These are phyloP conservation scores for Salmacisia buchloeana DNA, from an alignment of 1,284 basidiomycete genomes.

Conservation along the genomic window DNA sequence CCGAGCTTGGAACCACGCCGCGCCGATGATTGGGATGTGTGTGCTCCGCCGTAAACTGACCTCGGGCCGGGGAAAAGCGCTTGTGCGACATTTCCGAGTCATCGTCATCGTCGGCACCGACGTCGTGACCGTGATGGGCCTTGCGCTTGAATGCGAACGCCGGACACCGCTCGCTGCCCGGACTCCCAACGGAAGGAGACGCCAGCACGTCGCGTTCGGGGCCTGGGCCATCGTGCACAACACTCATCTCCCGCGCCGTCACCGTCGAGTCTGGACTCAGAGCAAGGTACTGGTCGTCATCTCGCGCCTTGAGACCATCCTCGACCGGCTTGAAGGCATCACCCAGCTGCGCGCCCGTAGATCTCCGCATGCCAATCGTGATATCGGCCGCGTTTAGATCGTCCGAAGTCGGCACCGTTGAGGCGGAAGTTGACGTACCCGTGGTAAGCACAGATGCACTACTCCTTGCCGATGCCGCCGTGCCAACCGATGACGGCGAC, in stretches of 20 bases:
- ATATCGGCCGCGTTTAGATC: no score
- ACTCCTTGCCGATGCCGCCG: neutral
- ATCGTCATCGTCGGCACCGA: slow-evolving; percentile 1
- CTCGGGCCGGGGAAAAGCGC: neutral
- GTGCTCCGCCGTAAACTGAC: slow-evolving; percentile 3
- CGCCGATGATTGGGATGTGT: neutral
- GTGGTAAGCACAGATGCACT: neutral
- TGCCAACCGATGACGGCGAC: neutral
- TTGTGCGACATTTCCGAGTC: slow-evolving; percentile 7
- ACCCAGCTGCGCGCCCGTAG: neutral
- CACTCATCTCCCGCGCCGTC: neutral
- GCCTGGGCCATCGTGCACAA: neutral
- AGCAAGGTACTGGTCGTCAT: neutral
- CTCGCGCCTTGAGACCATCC: no score
- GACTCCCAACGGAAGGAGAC: neutral
- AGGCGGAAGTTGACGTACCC: neutral
- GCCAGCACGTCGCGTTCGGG: neutral
- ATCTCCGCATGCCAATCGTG: neutral
- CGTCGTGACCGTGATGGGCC: slow-evolving; percentile 3
- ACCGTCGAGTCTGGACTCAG: slow-evolving; percentile 1
- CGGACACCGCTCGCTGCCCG: neutral
- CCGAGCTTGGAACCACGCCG: neutral
- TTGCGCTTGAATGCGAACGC: neutral
- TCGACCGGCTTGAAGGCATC: neutral
- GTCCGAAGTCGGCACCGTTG: slow-evolving; percentile 1